These are phyloP conservation scores for Neoboletus magnificus DNA, from an alignment of 768 basidiomycete species.

Conservation along the genomic window DNA sequence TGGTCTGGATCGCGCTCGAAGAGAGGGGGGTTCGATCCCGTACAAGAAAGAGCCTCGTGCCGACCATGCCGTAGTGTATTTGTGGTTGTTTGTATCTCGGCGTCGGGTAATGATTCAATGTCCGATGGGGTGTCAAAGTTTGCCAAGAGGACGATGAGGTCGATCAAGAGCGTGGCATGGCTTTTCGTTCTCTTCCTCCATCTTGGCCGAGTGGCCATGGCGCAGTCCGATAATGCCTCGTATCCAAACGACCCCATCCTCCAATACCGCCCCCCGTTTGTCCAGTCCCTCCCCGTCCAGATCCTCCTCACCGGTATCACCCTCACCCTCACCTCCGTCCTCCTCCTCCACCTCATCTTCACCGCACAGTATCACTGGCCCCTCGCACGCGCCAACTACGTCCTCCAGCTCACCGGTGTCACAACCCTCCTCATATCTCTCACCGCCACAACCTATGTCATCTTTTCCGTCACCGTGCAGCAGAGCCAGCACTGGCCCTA, in stretches of 20 bases:
- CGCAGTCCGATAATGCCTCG: neutral
- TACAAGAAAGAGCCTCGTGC: slow-evolving; percentile 66
- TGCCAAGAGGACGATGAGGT: neutral
- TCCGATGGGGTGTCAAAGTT: neutral
- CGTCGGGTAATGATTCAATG: neutral
- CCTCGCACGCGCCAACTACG: slow-evolving; percentile 88
- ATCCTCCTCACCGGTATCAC: slow-evolving; percentile 83
- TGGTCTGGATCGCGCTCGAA: slow-evolving; percentile 63
- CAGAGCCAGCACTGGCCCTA: slow-evolving; percentile 87
- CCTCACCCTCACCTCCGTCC: slow-evolving; percentile 77
- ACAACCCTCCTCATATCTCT: slow-evolving; percentile 74
- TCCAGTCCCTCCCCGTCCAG: slow-evolving; percentile 87
- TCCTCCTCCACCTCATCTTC: slow-evolving; percentile 90
- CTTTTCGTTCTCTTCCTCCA: slow-evolving; percentile 5
- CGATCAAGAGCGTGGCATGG: neutral
- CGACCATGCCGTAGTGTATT: slow-evolving; percentile 35
- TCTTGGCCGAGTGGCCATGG: slow-evolving; percentile 20
- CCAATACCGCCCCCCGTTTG: slow-evolving; percentile 72
- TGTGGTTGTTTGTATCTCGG: neutral
- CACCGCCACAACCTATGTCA: slow-evolving; percentile 72
- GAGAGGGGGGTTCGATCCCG: slow-evolving; percentile 62
- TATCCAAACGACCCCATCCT: slow-evolving; percentile 68
- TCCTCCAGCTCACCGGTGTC: slow-evolving; percentile 84
- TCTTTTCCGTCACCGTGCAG: slow-evolving; percentile 54
- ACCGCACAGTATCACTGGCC: slow-evolving; percentile 97